Base-by-base conservation (phyloP, 2,329 filamentous ascomycete genomes). In the Onygenales sp. region DNA sequence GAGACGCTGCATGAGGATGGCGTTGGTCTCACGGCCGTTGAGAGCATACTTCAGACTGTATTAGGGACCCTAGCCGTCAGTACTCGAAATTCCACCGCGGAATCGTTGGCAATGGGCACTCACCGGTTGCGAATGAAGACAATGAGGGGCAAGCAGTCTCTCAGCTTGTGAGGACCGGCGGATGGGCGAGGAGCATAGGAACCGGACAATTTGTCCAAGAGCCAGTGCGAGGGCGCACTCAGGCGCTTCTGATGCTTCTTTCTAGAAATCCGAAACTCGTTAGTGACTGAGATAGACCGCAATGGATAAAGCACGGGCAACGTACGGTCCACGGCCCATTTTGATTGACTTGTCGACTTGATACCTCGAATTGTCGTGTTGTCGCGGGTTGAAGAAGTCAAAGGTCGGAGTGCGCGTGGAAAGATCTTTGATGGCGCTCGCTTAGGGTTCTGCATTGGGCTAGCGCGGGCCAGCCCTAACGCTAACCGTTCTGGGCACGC, bases 161-260 rank as follows among this genome's bases (percentile, higher is more conserved):
- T 87, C 76, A 93, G 84, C 87, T 98, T 98, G 87, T 97, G 92
- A 78, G 93, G 93, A 89, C 93, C 93, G 63, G 82, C 78, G 58
- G 82, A 85, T 63, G 82, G 79, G 74, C 82, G 81, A 67, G 81
- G 81, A 61, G 82, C 82, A 73, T 84, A 92, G 78, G 83, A 81
- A 75, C 93, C 93, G 77, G 90, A 95, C 75, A 98, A 84, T 80
- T 98, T 98, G 89, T 98, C 93, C 77, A 98, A 83, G 75, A 98
- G 89, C 93, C 93, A 98, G 87, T 97, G 93, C 76, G 88, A 94
- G 74, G 93, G 93, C 75, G 93, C 93, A 80, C 88, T 93, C 75
- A 97, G 84, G 83, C 93, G 91, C 91, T 98, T 97, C 80, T 97
- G 92, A 81, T 98, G 93, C 87, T 96, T 96, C 85, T 93, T 94